Conservation (phyloP, 495 filamentous ascomycete genomes). For the Apodospora peruviana region DNA sequence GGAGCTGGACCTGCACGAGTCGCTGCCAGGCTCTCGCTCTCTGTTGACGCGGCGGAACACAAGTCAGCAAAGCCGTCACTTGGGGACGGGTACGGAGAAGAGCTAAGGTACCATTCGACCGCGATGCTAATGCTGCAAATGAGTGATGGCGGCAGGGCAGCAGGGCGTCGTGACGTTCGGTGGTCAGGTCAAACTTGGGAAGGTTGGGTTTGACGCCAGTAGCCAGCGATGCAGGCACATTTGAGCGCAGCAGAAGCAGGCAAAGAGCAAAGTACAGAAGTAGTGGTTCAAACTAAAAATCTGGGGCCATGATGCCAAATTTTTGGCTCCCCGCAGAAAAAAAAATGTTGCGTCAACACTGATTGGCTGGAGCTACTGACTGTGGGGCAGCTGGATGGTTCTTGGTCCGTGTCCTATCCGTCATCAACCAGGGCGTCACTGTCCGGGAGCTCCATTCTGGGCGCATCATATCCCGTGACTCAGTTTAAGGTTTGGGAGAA, state of each 20-base stretch:
- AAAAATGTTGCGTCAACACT: constrained; percentile 10
- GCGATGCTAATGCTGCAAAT: too few species aligned
- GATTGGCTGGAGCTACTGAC: constrained; percentile 14
- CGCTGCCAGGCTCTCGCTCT: constrained; percentile 6
- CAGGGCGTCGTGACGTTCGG: constrained; percentile 1
- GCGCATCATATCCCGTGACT: not conserved
- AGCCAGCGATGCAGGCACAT: constrained; percentile 13
- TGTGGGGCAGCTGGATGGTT: constrained; percentile 2
- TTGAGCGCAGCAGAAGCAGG: constrained; percentile 5
- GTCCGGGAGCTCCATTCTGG: not conserved
- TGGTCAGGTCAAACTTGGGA: too few species aligned
- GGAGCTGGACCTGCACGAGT: constrained; percentile 13
- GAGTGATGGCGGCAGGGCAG: too few species aligned
- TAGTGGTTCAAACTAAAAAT: constrained; percentile 4
- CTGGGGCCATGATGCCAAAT: constrained; percentile 22
- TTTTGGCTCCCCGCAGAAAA: constrained; percentile 28
- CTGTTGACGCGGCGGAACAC: not conserved
- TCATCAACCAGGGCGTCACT: not conserved
- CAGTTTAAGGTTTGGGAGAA: not conserved
- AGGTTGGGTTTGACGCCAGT: constrained; percentile 10
- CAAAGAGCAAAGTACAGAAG: not conserved
- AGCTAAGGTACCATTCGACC: not conserved
- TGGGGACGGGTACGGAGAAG: not conserved
- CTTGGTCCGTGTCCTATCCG: not conserved
- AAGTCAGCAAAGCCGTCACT: constrained; percentile 1